These are phyloP conservation scores for Rhynchosporium secalis DNA, from an alignment of 2,329 filamentous ascomycete species.

Conservation along the genomic window DNA sequence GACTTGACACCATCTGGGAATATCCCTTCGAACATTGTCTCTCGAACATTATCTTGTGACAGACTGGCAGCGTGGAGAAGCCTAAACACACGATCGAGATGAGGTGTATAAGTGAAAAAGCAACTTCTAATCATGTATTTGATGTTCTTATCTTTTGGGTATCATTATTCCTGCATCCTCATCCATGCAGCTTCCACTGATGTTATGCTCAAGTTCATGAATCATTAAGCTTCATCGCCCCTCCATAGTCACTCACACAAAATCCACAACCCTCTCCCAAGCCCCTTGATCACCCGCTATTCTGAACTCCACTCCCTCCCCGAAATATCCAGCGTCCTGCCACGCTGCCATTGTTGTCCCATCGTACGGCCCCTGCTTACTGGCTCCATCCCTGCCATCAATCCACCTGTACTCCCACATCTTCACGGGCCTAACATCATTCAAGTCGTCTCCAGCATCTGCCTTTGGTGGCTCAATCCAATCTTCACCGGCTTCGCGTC, in stretches of 20 bases:
- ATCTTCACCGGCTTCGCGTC: constrained; percentile 80
- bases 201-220: constrained; percentile 3
- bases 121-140: no score
- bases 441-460: constrained; percentile 28
- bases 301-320: constrained; percentile 80
- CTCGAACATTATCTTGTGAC: no score
- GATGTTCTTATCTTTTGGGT: no score
- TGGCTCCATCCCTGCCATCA: constrained; percentile 77
- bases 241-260: constrained; percentile 34
- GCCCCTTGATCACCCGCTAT: constrained; percentile 51
- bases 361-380: constrained; percentile 85
- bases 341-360: constrained; percentile 83
- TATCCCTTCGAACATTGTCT: no score
- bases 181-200: no score
- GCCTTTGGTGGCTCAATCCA: constrained; percentile 63
- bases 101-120: no score
- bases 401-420: constrained; percentile 95
- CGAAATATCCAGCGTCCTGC: constrained; percentile 91
- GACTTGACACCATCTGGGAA: no score
- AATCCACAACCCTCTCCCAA: constrained; percentile 40
- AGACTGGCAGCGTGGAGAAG: no score
- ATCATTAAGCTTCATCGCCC: not conserved
- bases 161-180: no score
- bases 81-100: no score
- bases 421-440: constrained; percentile 34